These are phyloP conservation scores for Ophiosphaerella narmari DNA, from an alignment of 2,329 filamentous ascomycete genomes.

Conservation along the genomic window DNA sequence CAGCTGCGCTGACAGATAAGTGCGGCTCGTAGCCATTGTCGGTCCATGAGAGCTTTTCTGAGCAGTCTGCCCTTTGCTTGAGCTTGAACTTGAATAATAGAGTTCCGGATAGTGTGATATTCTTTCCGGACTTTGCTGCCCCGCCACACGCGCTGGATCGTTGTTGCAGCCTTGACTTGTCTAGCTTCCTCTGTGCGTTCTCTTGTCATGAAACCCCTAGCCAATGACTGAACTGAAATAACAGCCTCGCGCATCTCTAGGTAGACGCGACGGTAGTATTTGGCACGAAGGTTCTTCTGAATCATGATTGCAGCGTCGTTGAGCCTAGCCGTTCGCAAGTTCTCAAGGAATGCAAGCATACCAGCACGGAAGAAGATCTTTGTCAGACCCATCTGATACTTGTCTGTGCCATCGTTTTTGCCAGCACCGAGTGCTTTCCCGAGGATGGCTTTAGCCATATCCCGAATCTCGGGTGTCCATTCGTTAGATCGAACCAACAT, in stretches of 20 bases:
- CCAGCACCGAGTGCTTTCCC: conserved; percentile 76
- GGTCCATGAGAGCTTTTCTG: conserved; percentile 87
- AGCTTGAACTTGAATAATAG: conserved; percentile 87
- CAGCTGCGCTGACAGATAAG: conserved; percentile 88
- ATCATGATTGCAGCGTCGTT: conserved; percentile 97
- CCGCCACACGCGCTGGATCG: conserved; percentile 93
- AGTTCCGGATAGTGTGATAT: conserved; percentile 77
- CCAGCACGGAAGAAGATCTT: conserved; percentile 99
- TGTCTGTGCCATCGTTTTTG: conserved; percentile 73
- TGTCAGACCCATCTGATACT: conserved; percentile 95
- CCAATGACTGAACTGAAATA: conserved; percentile 76
- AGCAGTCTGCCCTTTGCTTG: conserved; percentile 89
- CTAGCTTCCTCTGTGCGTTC: conserved; percentile 79
- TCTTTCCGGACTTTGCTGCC: conserved; percentile 86
- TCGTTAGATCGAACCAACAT: conserved; percentile 89
- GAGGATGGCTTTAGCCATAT: conserved; percentile 93
- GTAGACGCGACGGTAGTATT: conserved; percentile 92
- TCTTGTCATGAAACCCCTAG: conserved; percentile 78
- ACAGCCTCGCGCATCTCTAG: conserved; percentile 84
- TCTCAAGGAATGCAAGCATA: conserved; percentile 98
- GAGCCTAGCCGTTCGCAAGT: conserved; percentile 84
- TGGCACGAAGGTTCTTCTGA: conserved; percentile 95
- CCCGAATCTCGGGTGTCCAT: conserved; percentile 91
- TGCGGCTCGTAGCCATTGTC: conserved; percentile 82
- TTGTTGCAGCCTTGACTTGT: conserved; percentile 83